These are phyloP conservation scores for Aspergillus sclerotialis DNA, from an alignment of 2,329 filamentous ascomycete genomes.

Conservation along the genomic window DNA sequence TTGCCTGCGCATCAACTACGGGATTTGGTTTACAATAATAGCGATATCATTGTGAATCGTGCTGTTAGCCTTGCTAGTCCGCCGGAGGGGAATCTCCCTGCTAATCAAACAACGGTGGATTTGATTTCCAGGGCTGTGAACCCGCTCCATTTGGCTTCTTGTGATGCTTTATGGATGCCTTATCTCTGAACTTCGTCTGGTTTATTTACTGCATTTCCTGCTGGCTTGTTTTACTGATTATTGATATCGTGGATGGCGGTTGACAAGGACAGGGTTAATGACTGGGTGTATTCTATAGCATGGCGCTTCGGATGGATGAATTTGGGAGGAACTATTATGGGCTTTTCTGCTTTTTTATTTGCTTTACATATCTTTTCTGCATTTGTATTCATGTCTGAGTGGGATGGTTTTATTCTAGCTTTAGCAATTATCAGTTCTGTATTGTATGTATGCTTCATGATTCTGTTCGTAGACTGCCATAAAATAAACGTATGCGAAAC, in stretches of 20 bases:
- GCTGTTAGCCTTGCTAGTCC: conserved; percentile 75
- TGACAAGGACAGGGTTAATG: conserved; percentile 1
- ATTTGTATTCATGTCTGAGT: conserved; percentile 7
- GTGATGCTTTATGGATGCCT: conserved; percentile 95
- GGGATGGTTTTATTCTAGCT: conserved; percentile 5
- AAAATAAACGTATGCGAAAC: not conserved
- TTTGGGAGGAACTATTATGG: conserved; percentile 11
- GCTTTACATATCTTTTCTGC: conserved; percentile 10
- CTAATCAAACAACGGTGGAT: conserved; percentile 96
- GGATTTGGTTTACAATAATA: conserved; percentile 77
- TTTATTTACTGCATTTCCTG: conserved; percentile 3
- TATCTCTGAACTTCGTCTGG: conserved; percentile 74
- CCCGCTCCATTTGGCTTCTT: conserved; percentile 78
- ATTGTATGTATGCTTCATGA: conserved; percentile 2
- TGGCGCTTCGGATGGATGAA: conserved; percentile 14
- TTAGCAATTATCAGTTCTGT: conserved; percentile 3
- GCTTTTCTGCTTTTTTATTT: conserved; percentile 8
- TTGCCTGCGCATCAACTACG: conserved; percentile 64
- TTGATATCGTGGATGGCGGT: conserved; percentile 3
- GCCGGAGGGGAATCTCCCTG: conserved; percentile 72
- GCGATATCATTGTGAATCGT: conserved; percentile 84
- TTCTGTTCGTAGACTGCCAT: not conserved
- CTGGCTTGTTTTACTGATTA: conserved; percentile 6
- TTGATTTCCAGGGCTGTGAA: conserved; percentile 88
- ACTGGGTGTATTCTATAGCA: conserved; percentile 14